phyloP scores from a whole-genome alignment of 176 grass and related monocot genomes.

The Raddia distichophylla region DNA sequence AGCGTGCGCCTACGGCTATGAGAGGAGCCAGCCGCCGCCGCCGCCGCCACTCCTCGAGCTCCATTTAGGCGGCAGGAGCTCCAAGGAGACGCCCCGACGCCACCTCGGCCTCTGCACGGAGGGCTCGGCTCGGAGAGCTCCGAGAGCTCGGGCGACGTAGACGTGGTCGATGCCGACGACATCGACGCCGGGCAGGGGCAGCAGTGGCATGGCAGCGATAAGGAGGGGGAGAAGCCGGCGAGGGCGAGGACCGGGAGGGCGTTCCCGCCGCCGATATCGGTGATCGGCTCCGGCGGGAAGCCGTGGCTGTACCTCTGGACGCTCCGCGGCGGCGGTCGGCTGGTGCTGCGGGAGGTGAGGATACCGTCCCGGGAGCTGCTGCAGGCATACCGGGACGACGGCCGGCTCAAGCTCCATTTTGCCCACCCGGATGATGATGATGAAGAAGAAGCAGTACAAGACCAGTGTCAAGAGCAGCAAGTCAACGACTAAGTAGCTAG shows the following conservation, averaged over 20 bases:
- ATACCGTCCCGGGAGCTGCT: conserved; percentile 70
- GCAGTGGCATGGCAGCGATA: background rate
- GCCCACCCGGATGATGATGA: conserved; percentile 33
- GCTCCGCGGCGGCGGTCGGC: conserved; percentile 52
- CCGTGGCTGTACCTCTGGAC: conserved; percentile 63
- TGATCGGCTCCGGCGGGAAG: conserved; percentile 62
- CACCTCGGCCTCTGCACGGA: conserved; percentile 67
- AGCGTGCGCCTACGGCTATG: conserved; percentile 28
- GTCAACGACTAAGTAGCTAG: background rate
- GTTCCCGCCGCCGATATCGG: conserved; percentile 70
- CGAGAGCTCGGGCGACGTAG: conserved; percentile 69
- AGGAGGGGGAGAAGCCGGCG: background rate
- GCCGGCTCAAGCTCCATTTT: conserved; percentile 63
- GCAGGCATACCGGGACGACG: conserved; percentile 56
- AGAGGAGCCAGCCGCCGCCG: background rate
- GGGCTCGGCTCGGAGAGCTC: conserved; percentile 78
- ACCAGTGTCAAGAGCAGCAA: background rate
- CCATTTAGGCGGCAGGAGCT: background rate
- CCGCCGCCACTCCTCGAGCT: background rate
- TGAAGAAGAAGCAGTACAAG: background rate
- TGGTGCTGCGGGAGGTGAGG: conserved; percentile 62
- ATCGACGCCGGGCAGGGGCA: background rate
- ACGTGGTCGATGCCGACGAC: background rate
- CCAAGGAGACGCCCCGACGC: conserved; percentile 18
- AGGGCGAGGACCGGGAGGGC: conserved; percentile 1